Evolutionary conservation across 331 rosid species (phyloP).

Genomic region (Acacia concinna): DNA sequence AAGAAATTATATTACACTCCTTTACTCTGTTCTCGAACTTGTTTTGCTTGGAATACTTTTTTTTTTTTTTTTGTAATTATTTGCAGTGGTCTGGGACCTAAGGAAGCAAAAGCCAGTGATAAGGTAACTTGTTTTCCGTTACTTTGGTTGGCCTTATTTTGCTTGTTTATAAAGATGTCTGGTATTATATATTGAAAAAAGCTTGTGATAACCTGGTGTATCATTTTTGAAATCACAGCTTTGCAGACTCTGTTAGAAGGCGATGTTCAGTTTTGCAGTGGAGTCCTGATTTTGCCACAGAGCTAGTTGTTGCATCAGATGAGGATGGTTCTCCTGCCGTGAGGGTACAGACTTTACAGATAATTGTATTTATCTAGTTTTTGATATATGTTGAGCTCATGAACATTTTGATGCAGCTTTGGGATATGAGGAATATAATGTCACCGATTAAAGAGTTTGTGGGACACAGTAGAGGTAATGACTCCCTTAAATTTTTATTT

Average conservation of each 20-base stretch:
- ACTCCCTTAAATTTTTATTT: not conserved
- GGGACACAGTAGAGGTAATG: slow-evolving; percentile 90
- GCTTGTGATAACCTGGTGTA: slow-evolving; percentile 15
- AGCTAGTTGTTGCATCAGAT: slow-evolving; percentile 94
- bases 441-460: slow-evolving; percentile 86
- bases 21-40: slow-evolving; percentile 29
- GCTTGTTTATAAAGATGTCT: slow-evolving; percentile 13
- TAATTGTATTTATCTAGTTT: slow-evolving; percentile 26
- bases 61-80: not conserved
- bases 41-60: slow-evolving; percentile 16
- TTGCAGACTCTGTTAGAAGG: slow-evolving; percentile 82
- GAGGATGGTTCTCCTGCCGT: slow-evolving; percentile 89
- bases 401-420: slow-evolving; percentile 65
- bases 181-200: not conserved
- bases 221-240: slow-evolving; percentile 56
- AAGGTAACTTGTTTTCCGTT: slow-evolving; percentile 54
- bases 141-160: slow-evolving; percentile 19
- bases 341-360: slow-evolving; percentile 56
- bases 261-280: slow-evolving; percentile 98
- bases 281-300: slow-evolving; percentile 97
- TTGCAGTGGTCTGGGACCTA: slow-evolving; percentile 96
- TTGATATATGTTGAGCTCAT: slow-evolving; percentile 28
- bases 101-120: slow-evolving; percentile 99
- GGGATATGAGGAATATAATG: slow-evolving; percentile 98
- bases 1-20: slow-evolving; percentile 17